phyloP scores from a whole-genome alignment of 2,329 filamentous ascomycete species.

The Xenoacremonium recifei region DNA sequence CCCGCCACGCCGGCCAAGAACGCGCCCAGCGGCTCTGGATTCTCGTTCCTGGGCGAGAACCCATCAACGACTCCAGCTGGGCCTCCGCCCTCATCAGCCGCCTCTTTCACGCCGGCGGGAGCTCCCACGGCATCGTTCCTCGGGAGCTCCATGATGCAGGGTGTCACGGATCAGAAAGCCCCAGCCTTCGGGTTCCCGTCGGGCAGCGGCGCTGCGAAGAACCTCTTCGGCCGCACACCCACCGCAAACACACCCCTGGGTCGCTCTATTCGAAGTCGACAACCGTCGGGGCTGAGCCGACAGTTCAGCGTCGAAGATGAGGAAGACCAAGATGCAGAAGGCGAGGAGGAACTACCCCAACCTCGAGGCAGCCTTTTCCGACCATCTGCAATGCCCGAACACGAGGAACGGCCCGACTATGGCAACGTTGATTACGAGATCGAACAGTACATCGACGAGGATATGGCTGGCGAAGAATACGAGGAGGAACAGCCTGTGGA shows the following conservation, averaged over 20 bases:
- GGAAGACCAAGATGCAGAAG: constrained; percentile 32
- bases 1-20: constrained; percentile 50
- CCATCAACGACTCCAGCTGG: constrained; percentile 55
- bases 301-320: constrained; percentile 35
- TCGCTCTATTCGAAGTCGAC: constrained; percentile 42
- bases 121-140: constrained; percentile 55
- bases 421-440: constrained; percentile 36
- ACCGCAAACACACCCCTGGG: constrained; percentile 44
- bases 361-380: constrained; percentile 33
- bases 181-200: constrained; percentile 37
- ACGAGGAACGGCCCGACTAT: constrained; percentile 24
- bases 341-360: constrained; percentile 33
- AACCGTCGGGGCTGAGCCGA: constrained; percentile 52
- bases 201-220: constrained; percentile 29
- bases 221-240: constrained; percentile 36
- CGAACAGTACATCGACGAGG: constrained; percentile 33
- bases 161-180: constrained; percentile 37
- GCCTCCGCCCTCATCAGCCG: constrained; percentile 49
- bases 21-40: constrained; percentile 30
- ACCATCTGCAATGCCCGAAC: constrained; percentile 16
- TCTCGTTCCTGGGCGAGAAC: constrained; percentile 41
- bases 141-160: constrained; percentile 53
- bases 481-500: constrained; percentile 32
- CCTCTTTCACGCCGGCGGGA: constrained; percentile 56
- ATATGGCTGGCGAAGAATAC: constrained; percentile 39